Evolutionary conservation across 2,329 filamentous ascomycete genomes (phyloP).

Genomic region (Fusarium pininemorale): DNA sequence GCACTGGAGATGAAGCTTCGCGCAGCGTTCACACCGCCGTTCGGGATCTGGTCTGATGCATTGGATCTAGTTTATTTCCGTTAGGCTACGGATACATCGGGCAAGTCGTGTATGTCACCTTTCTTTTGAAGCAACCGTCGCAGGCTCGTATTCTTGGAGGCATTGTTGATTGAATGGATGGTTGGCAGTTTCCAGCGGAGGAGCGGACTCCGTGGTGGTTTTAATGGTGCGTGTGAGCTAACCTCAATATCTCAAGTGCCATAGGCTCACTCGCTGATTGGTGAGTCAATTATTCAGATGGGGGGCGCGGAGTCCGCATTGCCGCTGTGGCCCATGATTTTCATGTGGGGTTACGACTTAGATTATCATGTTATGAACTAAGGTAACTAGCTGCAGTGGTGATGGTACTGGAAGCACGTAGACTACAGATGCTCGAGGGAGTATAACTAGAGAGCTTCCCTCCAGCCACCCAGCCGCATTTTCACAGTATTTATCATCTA

Average conservation of each 20-base stretch:
- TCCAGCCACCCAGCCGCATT: accelerated
- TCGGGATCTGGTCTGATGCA: neutral
- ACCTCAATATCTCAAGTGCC: neutral
- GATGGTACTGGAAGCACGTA: accelerated
- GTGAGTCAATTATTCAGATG: accelerated
- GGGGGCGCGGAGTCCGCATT: neutral
- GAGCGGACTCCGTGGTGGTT: neutral
- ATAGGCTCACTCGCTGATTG: accelerated
- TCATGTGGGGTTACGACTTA: neutral
- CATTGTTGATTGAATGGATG: neutral
- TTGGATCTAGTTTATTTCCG: neutral
- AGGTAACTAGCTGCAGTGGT: too few relatives aligned
- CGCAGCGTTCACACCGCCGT: neutral
- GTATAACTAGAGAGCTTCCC: neutral
- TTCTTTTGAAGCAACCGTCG: neutral
- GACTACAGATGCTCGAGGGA: accelerated
- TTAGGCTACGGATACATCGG: neutral
- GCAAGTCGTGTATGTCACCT: accelerated
- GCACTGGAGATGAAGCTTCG: neutral
- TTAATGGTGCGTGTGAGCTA: neutral
- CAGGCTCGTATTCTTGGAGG: neutral
- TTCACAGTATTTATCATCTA: accelerated
- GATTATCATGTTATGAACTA: neutral
- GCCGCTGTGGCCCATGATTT: neutral
- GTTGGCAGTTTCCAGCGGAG: accelerated